phyloP scores from a whole-genome alignment of 257 asterid species.

The Hygrophila difformis region DNA sequence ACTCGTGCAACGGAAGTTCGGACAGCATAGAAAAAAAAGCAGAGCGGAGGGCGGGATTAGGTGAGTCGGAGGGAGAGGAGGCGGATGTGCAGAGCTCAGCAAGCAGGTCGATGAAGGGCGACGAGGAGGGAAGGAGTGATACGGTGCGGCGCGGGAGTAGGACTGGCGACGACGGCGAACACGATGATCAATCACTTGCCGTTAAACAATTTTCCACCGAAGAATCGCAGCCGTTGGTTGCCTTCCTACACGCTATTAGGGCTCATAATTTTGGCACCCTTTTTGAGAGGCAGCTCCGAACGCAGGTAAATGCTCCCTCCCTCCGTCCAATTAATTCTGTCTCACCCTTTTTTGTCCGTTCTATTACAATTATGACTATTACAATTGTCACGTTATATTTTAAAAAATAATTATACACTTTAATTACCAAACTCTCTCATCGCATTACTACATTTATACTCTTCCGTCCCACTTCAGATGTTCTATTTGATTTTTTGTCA shows the following conservation, averaged over 20 bases:
- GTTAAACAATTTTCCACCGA: slow-evolving; percentile 32
- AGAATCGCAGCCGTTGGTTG: slow-evolving; percentile 57
- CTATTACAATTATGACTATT: no score
- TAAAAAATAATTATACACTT: no score
- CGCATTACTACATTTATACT: no score
- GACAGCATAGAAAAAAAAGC: slow-evolving; percentile 54
- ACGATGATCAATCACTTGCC: slow-evolving; percentile 43
- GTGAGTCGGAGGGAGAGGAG: slow-evolving; percentile 42
- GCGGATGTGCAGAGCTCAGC: slow-evolving; percentile 74
- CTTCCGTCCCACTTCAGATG: no score
- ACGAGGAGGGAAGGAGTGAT: slow-evolving; percentile 47
- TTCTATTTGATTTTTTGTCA: no score
- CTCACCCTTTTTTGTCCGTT: no score
- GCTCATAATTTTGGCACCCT: slow-evolving; percentile 44
- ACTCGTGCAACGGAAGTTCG: slow-evolving; percentile 63
- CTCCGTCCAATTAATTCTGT: no score
- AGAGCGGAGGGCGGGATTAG: slow-evolving; percentile 23
- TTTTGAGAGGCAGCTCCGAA: slow-evolving; percentile 60
- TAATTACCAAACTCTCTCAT: no score
- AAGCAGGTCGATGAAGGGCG: slow-evolving; percentile 49
- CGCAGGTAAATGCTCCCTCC: slow-evolving; percentile 56
- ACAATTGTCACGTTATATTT: no score
- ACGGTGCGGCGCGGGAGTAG: slow-evolving; percentile 40
- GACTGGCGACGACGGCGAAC: slow-evolving; percentile 41
- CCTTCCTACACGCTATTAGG: slow-evolving; percentile 33